Evolutionary conservation across 352 stramenopile species (phyloP), one percentile per base, ranked within the genome.

Genomic region (Pythium myriotylum): DNA sequence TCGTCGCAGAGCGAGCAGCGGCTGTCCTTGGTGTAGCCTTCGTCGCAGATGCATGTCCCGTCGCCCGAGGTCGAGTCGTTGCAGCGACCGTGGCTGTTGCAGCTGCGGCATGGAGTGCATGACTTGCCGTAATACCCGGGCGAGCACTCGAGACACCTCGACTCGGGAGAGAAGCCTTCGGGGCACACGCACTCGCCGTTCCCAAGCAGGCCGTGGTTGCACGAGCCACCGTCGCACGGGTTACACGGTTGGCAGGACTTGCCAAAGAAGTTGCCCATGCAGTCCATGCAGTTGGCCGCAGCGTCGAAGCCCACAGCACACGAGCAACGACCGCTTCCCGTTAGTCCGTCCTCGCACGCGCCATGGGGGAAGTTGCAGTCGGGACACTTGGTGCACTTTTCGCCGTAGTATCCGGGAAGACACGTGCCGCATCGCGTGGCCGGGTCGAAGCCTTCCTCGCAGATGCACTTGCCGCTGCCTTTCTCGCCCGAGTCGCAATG

Each of bases 311-410:
- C 88, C 19, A 93, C 86, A 4, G 84, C 84, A 20, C 88, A 96
- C n/a, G 85, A 90, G 60, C 88, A 96, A 9, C 84, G 75, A 14
- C 88, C 88, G 20, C 83, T 91, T 16, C 88, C 88, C 7, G 72
- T 84, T 14, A 93, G 60, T 13, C 88, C 83, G 56, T 94, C 88
- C 40, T 95, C 84, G 56, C 88, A 96, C 45, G 89, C 89, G 53
- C 88, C 88, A 55, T 92, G 78, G 6, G 84, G 84, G 43, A 92
- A 91, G 50, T 96, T 94, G 65, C 88, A 96, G 54, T 88, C 67
- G 2, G 79, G 74, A 52, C 88, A 96, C n/a, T 74, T 73, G 24
- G 76, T 63, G 64, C 88, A 96, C 41, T 78, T 82, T 10, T 77
- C 56, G 20, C 88, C 88, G 52, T 77, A 96, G 59, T 77, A 94